Evolutionary conservation across 2,329 filamentous ascomycete genomes (phyloP), one percentile per base, ranked within the genome.

Genomic region (Fonsecaea pedrosoi): DNA sequence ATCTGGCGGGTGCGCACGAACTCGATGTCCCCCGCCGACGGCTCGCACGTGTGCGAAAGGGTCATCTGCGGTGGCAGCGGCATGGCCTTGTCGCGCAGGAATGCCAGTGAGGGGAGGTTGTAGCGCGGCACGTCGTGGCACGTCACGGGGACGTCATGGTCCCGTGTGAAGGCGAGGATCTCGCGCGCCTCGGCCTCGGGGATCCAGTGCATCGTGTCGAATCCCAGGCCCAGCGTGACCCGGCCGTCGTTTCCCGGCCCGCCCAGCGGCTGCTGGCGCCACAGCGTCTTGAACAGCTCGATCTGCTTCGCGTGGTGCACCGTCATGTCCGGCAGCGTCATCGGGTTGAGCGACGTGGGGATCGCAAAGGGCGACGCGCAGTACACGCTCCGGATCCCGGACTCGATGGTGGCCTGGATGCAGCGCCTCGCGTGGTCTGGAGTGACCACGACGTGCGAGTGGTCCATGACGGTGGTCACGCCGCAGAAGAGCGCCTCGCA

Each of bases 41-140:
- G 60, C 12, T 70, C 70, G n/a, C 48, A 74, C 76, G 68, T 77
- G 62, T 83, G 82, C 4, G 79, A 81, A 25, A 83, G 70, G 15
- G 84, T 73, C 1, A 69, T 25, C 6, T 12, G 25, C 8, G 38
- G 12, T 0, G 57, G 42, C 7, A 60, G 35, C 13, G 42, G 60
- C 34, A 64, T 48, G 37, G 42, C 21, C 30, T 63, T 59, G 21
- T 64, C 60, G 13, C 50, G 50, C 37, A 61, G 53, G 45, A 57
- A 60, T 2, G 38, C 30, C 50, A 61, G 6, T 21, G 40, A 53
- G 3, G 50, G 50, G 15, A 66, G 18, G 80, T 69, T 30, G 72
- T 70, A 57, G 73, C 74, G 30, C 72, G 67, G 5, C 71, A 68
- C 3, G 40, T 66, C 64, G 50, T 77, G 76, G 2, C 64, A 67